Base-by-base conservation (phyloP, 768 basidiomycete genomes). In the Mycena filopes region DNA sequence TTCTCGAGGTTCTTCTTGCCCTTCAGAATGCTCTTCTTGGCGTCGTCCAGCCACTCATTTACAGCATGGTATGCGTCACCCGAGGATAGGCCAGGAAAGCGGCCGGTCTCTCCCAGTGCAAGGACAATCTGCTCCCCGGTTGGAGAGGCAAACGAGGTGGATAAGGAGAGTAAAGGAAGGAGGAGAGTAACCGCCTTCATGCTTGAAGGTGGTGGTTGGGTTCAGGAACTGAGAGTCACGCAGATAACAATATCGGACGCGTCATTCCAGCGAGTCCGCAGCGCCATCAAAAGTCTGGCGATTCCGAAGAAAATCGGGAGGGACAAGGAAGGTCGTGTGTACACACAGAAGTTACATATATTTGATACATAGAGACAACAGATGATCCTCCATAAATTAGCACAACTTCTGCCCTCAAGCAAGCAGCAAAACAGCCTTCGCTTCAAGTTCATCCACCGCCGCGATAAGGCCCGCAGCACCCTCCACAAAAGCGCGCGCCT, bases 1-100 rank as follows among this genome's bases (percentile, higher is more conserved):
- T 84, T 83, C 79, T 90, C 80, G 60, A 87, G 69, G 58, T 83
- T 84, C 58, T 81, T 76, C 76, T 82, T 84, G 23, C 81, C 83
- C 31, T 77, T 73, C 64, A 81, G 69, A 47, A 84, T 79, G 4
- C 77, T 73, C 70, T 82, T 81, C 75, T 84, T 80, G 15, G 79
- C 73, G 49, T 82, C 79, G 57, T 78, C 78, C 8, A 86, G 57
- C 71, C 79, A 81, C 45, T 82, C 76, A 33, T 75, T 67, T 12
- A 77, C 78, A 18, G 60, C 58, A 16, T 71, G 57, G 38, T 42
- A 60, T 55, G 50, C 58, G 38, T 72, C 50, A 33, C 74, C 64
- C 15, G 66, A 67, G 16, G 60, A 42, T n/a, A 62, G 28, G 47
- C 62, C 20, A 4, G 54, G 38, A 57, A 62, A 43, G 47, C 60